Conservation (phyloP, 257 asterid genomes). For the Nicotiana undulata region DNA sequence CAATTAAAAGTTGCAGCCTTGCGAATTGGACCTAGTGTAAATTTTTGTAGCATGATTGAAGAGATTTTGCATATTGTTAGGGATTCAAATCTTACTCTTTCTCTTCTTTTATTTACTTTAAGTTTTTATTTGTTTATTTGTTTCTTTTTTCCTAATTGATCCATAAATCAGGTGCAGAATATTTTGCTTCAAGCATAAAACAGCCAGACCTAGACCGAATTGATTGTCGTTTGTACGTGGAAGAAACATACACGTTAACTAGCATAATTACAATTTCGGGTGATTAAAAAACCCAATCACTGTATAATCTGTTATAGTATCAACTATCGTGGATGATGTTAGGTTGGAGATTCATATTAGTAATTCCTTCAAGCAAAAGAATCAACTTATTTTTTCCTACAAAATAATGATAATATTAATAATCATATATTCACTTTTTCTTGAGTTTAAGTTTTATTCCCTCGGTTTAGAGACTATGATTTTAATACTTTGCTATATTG, state of each 20-base stretch:
- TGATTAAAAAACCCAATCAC: not conserved
- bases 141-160: not conserved
- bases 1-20: not conserved
- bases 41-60: not conserved
- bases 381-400: not conserved
- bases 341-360: constrained; percentile 4
- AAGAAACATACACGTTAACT: not conserved
- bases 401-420: not conserved
- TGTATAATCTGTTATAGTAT: not conserved
- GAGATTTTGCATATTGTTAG: not conserved
- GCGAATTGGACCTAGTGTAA: not conserved
- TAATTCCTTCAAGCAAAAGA: not conserved
- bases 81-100: not conserved
- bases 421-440: not conserved
- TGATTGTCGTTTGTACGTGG: not conserved
- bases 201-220: not conserved
- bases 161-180: not conserved
- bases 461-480: not conserved
- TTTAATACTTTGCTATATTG: not conserved
- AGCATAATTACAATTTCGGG: not conserved
- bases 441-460: not conserved
- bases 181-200: not conserved
- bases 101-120: not conserved
- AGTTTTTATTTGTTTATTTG: not conserved
- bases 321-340: not conserved